Base-by-base conservation (phyloP, 352 stramenopile species). In the Phytophthora multivora region DNA sequence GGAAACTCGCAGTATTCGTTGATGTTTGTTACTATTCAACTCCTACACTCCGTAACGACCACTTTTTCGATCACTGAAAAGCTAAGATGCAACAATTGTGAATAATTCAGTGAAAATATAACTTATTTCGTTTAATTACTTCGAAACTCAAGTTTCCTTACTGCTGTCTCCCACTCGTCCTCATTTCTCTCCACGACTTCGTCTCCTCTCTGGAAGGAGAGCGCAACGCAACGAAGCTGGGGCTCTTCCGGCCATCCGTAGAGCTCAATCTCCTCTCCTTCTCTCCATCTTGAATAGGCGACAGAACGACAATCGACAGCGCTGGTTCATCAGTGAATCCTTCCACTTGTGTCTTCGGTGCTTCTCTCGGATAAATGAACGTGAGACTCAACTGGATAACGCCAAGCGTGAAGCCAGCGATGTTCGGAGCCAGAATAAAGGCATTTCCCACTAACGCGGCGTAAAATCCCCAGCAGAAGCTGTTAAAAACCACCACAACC, bases 401-500 rank as follows among this genome's bases (percentile, higher is more conserved):
- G 0, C 70, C 63, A 10, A 83, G 43, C 15, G 64, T 51, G 2
- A 72, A 31, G 6, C 66, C 69, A 7, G 73, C 43, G 7, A 59
- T 55, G 16, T 69, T 80, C 8, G 79, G 79, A 1, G 66, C 51
- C 19, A 84, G 28, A 0, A 88, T 47, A 9, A 86, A 65, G 23
- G 47, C 19, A 28, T 88, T 71, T 18, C 43, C 39, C 11, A 73
- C 51, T 15, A 86, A 46, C 12, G 55, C 46, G 4, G 63, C 59
- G 54, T 86, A 86, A n/a, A 73, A 51, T 3, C 69, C 64, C 77
- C 76, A 86, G 15, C 78, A 63, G 6, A 63, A 65, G 28, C 80
- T 82, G 56, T 86, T 89, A 19, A 71, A n/a, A 0, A 79, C 47
- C 5, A 72, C 69, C 0, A 80, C 68, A 6, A 75, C 23, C 9